Percentiles rank a stretch among this genome's conserved stretches.
Conservation (phyloP, 2,329 filamentous ascomycete genomes). For the Colletotrichum costaricense region DNA sequence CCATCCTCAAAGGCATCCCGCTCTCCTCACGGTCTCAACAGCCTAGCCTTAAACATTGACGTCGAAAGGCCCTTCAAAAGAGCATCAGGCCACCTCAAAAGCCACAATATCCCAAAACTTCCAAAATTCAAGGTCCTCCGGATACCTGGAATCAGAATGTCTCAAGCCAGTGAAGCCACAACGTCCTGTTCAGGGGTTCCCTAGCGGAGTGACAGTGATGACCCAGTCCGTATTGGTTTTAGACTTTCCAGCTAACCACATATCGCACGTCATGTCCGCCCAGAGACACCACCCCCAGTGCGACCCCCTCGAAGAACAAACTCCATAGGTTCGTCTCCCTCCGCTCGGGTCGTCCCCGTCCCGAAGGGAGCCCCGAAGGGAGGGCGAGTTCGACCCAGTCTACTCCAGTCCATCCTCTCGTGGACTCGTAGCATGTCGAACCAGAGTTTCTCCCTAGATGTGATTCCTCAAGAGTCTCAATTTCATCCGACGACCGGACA, state of each 20-base stretch:
- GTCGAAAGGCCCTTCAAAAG: neutral
- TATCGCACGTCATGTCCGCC: constrained; percentile 21
- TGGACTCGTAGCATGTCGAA: neutral
- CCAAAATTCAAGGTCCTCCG: neutral
- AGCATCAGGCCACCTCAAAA: neutral
- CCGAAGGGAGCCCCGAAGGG: constrained; percentile 2
- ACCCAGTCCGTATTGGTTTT: neutral
- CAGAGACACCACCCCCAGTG: neutral
- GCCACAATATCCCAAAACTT: too few relatives aligned
- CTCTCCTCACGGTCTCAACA: neutral
- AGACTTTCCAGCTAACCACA: constrained; percentile 5
- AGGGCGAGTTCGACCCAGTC: constrained; percentile 1
- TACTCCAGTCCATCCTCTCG: neutral
- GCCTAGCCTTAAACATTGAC: neutral
- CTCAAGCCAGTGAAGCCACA: constrained; percentile 19
- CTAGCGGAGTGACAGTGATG: neutral
- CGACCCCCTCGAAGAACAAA: neutral
- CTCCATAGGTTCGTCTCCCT: constrained; percentile 14
- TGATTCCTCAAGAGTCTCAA: constrained; percentile 4
- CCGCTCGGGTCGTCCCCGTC: constrained; percentile 1
- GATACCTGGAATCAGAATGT: constrained; percentile 25
- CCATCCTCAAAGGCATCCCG: neutral
- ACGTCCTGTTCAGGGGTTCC: constrained; percentile 4
- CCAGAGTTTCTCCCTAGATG: neutral
- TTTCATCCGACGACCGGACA: neutral